These are phyloP conservation scores for Monilinia fructicola DNA, from an alignment of 2,329 filamentous ascomycete genomes.

Conservation along the genomic window DNA sequence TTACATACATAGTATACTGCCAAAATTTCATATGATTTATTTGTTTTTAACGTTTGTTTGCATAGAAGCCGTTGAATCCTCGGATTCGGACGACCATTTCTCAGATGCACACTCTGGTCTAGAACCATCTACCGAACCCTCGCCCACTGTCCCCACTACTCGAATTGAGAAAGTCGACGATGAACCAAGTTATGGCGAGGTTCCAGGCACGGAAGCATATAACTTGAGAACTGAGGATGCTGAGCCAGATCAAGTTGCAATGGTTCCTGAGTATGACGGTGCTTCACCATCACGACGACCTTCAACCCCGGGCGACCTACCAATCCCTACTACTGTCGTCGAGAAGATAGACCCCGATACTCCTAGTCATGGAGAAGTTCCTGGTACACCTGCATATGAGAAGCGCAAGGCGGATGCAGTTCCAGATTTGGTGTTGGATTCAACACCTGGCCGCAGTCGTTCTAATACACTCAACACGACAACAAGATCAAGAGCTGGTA, in stretches of 20 bases:
- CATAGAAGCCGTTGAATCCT: conserved; percentile 46
- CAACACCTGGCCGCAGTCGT: conserved; percentile 30
- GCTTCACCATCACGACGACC: conserved; percentile 21
- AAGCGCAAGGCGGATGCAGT: conserved; percentile 57
- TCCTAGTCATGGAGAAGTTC: conserved; percentile 60
- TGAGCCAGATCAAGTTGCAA: conserved; percentile 59
- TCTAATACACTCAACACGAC: conserved; percentile 26
- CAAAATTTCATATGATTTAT: neutral
- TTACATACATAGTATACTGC: neutral
- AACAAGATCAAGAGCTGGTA: conserved; percentile 34
- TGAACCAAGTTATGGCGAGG: conserved; percentile 59
- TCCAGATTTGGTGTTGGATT: conserved; percentile 58
- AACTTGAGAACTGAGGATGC: conserved; percentile 57
- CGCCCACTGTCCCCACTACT: conserved; percentile 53
- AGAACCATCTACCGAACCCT: conserved; percentile 47
- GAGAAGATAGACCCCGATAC: conserved; percentile 55
- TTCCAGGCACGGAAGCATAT: conserved; percentile 60
- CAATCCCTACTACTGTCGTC: conserved; percentile 57
- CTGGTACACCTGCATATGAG: conserved; percentile 57
- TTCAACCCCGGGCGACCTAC: conserved; percentile 39
- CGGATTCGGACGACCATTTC: conserved; percentile 67
- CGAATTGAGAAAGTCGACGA: conserved; percentile 59
- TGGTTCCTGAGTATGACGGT: conserved; percentile 25
- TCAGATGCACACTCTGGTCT: conserved; percentile 61
- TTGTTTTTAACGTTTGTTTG: conserved; percentile 13